Percentiles rank a stretch among this genome's conserved stretches.
These are phyloP conservation scores for Rubia yunnanensis DNA, from an alignment of 257 asterid species.

Conservation along the genomic window DNA sequence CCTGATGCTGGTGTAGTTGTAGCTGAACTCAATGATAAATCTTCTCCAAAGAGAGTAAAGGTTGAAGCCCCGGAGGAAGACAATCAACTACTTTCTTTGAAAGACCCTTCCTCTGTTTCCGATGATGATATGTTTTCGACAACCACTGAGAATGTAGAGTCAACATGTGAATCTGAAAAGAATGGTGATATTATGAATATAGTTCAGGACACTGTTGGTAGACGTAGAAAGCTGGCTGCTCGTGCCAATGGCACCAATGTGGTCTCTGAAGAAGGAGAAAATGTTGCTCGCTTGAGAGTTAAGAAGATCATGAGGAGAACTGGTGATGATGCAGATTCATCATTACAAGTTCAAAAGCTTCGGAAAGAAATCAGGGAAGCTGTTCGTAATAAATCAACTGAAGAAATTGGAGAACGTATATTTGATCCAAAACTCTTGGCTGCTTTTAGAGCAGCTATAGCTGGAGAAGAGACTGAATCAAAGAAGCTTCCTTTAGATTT, in stretches of 20 bases:
- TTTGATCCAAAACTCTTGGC: conserved; percentile 84
- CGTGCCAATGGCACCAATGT: conserved; percentile 20
- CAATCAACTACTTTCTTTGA: conserved; percentile 20
- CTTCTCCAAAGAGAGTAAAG: conserved; percentile 51
- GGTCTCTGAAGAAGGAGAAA: conserved; percentile 42
- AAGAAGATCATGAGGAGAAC: conserved; percentile 90
- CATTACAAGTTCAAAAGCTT: conserved; percentile 60
- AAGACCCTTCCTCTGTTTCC: conserved; percentile 29
- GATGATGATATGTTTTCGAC: conserved; percentile 22
- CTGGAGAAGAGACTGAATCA: conserved; percentile 58
- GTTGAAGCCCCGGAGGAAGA: conserved; percentile 24
- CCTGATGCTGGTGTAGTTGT: conserved; percentile 37
- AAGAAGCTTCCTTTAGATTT: conserved; percentile 50
- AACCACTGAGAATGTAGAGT: conserved; percentile 22
- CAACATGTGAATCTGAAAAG: conserved; percentile 26
- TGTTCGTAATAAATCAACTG: conserved; percentile 66
- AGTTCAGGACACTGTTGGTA: conserved; percentile 52
- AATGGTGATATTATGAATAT: conserved; percentile 59
- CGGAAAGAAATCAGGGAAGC: conserved; percentile 80
- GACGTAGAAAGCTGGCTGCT: conserved; percentile 33
- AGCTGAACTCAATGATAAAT: conserved; percentile 29
- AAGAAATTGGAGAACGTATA: conserved; percentile 48
- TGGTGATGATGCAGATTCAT: conserved; percentile 58
- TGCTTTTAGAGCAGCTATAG: conserved; percentile 90
- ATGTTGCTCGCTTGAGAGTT: conserved; percentile 63